These are phyloP conservation scores for Lachancea sp. DNA, from an alignment of 805 yeast genomes.

Conservation along the genomic window DNA sequence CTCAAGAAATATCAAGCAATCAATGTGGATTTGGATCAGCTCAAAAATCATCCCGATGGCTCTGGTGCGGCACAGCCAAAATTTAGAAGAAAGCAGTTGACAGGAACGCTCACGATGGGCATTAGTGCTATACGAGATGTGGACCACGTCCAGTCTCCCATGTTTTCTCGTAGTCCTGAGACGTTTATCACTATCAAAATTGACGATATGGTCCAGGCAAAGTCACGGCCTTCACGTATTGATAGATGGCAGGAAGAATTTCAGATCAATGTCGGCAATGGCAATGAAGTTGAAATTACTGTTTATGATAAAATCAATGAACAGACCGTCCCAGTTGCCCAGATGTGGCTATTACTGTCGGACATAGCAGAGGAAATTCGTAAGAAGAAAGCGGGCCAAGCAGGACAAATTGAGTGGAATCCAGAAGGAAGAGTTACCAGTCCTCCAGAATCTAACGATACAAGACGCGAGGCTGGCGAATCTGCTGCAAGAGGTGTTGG, in stretches of 20 bases:
- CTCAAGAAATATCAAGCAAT: constrained; percentile 84
- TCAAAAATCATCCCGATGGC: constrained; percentile 53
- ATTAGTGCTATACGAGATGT: constrained; percentile 78
- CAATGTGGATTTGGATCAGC: constrained; percentile 61
- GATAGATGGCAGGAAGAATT: constrained; percentile 83
- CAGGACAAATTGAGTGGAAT: constrained; percentile 45
- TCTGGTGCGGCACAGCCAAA: constrained; percentile 56
- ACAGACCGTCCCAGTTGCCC: constrained; percentile 75
- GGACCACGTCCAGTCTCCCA: constrained; percentile 84
- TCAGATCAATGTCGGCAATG: constrained; percentile 74
- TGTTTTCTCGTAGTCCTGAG: constrained; percentile 74
- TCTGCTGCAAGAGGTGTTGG: neutral
- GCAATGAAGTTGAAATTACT: constrained; percentile 84
- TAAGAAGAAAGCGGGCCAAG: constrained; percentile 75
- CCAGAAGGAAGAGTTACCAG: constrained; percentile 16
- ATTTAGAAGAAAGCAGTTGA: constrained; percentile 73
- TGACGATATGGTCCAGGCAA: constrained; percentile 80
- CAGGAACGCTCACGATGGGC: constrained; percentile 73
- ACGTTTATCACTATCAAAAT: constrained; percentile 70
- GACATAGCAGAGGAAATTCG: constrained; percentile 94
- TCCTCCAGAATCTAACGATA: constrained; percentile 11
- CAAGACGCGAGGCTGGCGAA: neutral
- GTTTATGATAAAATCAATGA: constrained; percentile 74
- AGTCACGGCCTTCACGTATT: constrained; percentile 64
- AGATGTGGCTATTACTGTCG: constrained; percentile 83